A percentile compares a stretch with the other conserved stretches of the same genome.
These are phyloP conservation scores for Laburnicola sp. DNA, from an alignment of 2,329 filamentous ascomycete genomes.

Conservation along the genomic window DNA sequence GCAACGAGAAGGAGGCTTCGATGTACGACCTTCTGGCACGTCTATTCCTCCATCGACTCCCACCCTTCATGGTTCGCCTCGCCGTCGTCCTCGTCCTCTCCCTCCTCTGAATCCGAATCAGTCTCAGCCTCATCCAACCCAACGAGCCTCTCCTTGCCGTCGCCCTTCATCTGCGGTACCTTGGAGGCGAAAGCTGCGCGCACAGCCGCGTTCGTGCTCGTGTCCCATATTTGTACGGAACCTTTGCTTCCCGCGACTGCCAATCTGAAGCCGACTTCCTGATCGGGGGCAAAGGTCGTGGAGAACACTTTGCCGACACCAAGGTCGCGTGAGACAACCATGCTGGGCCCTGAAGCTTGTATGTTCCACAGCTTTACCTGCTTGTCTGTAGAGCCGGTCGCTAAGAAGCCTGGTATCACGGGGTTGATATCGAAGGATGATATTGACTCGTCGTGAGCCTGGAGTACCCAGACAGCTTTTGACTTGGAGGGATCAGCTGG, in stretches of 20 bases:
- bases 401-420: conserved; percentile 87
- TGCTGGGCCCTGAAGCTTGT: conserved; percentile 73
- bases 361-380: conserved; percentile 98
- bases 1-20: background rate
- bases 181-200: conserved; percentile 79
- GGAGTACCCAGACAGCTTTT: conserved; percentile 86
- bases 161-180: conserved; percentile 62
- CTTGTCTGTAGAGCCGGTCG: conserved; percentile 90
- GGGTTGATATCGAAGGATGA: conserved; percentile 93
- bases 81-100: conserved; percentile 48
- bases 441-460: conserved; percentile 91
- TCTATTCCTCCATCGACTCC: conserved; percentile 49
- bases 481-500: conserved; percentile 72
- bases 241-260: conserved; percentile 95
- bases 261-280: conserved; percentile 87
- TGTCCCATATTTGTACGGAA: conserved; percentile 92
- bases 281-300: conserved; percentile 84
- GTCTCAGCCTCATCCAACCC: conserved; percentile 68
- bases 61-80: conserved; percentile 42
- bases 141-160: conserved; percentile 74
- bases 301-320: conserved; percentile 96
- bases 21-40: conserved; percentile 1
- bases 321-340: conserved; percentile 89
- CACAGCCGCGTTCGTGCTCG: conserved; percentile 86
- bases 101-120: conserved; percentile 62